A percentile compares a stretch with the other conserved stretches of the same genome.
These are phyloP conservation scores for Fusarium tanahbumbuense DNA, from an alignment of 2,329 filamentous ascomycete genomes.

Conservation along the genomic window DNA sequence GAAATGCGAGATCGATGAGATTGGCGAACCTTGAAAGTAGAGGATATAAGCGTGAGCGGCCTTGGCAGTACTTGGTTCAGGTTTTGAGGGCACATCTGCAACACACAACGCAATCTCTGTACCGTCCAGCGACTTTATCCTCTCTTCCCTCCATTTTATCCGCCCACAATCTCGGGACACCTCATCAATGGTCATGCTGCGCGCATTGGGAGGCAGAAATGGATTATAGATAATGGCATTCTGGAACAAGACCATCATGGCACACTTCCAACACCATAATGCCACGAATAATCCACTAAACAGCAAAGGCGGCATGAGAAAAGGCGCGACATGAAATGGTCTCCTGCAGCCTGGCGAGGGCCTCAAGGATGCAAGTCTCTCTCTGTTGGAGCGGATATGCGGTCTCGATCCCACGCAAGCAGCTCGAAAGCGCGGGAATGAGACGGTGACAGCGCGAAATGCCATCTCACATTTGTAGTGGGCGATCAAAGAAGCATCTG, in stretches of 20 bases:
- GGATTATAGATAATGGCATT: conserved; percentile 88
- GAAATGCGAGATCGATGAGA: background rate
- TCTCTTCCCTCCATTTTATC: conserved; percentile 74
- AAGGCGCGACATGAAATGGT: conserved; percentile 49
- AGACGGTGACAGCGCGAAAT: conserved; percentile 40
- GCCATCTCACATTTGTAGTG: conserved; percentile 28
- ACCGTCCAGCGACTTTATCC: conserved; percentile 70
- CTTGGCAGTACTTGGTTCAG: background rate
- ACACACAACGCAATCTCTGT: conserved; percentile 72
- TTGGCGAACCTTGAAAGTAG: conserved; percentile 43
- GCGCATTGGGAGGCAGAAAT: conserved; percentile 76
- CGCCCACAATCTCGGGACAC: conserved; percentile 70
- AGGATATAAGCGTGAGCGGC: conserved; percentile 60
- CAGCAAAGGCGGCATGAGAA: conserved; percentile 73
- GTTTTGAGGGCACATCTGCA: conserved; percentile 52
- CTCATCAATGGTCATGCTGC: conserved; percentile 73
- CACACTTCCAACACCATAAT: conserved; percentile 74
- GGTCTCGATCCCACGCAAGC: conserved; percentile 15
- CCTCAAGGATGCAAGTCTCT: conserved; percentile 11
- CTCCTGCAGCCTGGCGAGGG: conserved; percentile 34
- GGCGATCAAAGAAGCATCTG: conserved; percentile 21
- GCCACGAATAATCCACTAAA: conserved; percentile 74
- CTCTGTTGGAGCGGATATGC: conserved; percentile 25
- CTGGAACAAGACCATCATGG: conserved; percentile 81
- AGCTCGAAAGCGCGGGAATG: conserved; percentile 34